phyloP scores from a whole-genome alignment of 768 basidiomycete genomes.

The Kwoniella bestiolae region DNA sequence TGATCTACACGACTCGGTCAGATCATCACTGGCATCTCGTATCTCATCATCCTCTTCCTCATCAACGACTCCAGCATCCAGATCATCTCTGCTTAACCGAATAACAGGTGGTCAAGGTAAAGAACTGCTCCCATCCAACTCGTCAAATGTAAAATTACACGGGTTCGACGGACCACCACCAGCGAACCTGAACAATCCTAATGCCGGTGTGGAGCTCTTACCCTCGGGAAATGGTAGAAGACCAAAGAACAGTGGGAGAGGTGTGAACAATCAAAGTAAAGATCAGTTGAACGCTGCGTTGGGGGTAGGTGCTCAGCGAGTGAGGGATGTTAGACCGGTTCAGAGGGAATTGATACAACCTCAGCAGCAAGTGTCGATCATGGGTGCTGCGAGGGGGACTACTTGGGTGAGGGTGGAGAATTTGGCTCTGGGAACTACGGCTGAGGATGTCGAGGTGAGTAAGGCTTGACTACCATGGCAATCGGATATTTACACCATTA shows the following conservation, averaged over 20 bases:
- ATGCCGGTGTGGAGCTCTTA: constrained; percentile 44
- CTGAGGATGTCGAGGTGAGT: constrained; percentile 73
- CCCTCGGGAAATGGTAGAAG: constrained; percentile 23
- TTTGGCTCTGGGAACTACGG: constrained; percentile 74
- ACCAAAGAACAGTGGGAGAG: constrained; percentile 14
- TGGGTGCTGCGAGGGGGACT: constrained; percentile 58
- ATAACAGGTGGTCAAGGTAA: constrained; percentile 42
- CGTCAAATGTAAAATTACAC: constrained; percentile 21
- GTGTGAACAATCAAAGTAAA: constrained; percentile 13
- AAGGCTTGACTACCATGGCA: not conserved
- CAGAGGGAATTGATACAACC: not conserved
- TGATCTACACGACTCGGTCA: constrained; percentile 38
- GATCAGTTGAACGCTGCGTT: constrained; percentile 31
- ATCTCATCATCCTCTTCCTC: constrained; percentile 14
- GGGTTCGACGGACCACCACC: constrained; percentile 30
- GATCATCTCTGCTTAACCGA: constrained; percentile 29
- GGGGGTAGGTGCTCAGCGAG: constrained; percentile 14
- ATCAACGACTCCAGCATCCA: constrained; percentile 4
- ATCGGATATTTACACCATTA: constrained; percentile 1
- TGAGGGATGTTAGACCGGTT: constrained; percentile 8
- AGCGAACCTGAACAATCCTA: constrained; percentile 32
- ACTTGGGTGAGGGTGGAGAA: constrained; percentile 69
- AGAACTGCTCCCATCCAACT: constrained; percentile 32
- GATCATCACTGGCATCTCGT: constrained; percentile 23
- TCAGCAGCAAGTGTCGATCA: constrained; percentile 33